These are phyloP conservation scores for Cucurbita argyrosperma DNA, from an alignment of 306 rosid genomes.

Conservation along the genomic window DNA sequence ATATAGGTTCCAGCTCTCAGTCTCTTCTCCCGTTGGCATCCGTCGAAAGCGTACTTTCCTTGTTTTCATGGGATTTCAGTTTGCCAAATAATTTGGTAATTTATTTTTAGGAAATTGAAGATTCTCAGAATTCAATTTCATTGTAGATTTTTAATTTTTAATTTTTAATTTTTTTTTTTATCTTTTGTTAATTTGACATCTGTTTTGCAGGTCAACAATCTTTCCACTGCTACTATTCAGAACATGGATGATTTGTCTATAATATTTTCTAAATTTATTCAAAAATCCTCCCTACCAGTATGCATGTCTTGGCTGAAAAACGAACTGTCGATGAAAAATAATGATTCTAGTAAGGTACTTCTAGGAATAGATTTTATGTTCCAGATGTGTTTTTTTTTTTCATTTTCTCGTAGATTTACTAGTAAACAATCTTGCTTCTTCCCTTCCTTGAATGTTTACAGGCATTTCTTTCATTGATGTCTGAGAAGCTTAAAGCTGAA, in stretches of 20 bases:
- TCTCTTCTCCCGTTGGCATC: neutral
- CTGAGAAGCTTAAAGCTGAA: slow-evolving; percentile 44
- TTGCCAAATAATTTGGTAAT: neutral
- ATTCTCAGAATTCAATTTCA: neutral
- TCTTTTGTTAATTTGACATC: neutral
- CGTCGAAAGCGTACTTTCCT: neutral
- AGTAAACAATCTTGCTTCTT: slow-evolving; percentile 8
- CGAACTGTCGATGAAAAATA: slow-evolving; percentile 38
- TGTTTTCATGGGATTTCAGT: neutral
- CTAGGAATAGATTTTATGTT: slow-evolving; percentile 4
- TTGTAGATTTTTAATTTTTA: too few species aligned
- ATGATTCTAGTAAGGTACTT: slow-evolving; percentile 38
- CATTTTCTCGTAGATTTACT: neutral
- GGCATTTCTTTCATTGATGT: slow-evolving; percentile 48
- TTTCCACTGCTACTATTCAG: slow-evolving; percentile 25
- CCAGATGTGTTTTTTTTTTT: neutral
- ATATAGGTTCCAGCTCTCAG: neutral
- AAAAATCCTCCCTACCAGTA: slow-evolving; percentile 38
- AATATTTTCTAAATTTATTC: slow-evolving; percentile 44
- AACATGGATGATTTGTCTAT: slow-evolving; percentile 29
- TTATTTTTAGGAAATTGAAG: neutral
- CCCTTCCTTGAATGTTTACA: slow-evolving; percentile 14
- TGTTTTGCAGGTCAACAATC: slow-evolving; percentile 45
- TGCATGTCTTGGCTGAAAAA: slow-evolving; percentile 67
- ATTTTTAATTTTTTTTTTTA: neutral